Percentiles rank a stretch among this genome's conserved stretches.
phyloP scores from a whole-genome alignment of 306 rosid genomes.

The Parietaria judaica region DNA sequence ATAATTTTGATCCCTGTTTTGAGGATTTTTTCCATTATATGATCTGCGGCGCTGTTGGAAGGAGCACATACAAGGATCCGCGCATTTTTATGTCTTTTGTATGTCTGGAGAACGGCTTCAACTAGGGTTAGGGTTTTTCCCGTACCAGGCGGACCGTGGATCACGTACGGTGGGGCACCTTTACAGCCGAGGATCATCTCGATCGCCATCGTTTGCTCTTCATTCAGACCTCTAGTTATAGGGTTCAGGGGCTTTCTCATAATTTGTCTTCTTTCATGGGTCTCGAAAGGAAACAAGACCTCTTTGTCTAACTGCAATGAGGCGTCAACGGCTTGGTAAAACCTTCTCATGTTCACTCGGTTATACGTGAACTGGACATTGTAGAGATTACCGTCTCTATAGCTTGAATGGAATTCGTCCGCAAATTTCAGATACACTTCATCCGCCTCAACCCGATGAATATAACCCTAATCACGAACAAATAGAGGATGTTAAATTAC shows the following conservation, averaged over 20 bases:
- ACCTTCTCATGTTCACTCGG: slow-evolving; percentile 68
- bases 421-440: slow-evolving; percentile 60
- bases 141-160: slow-evolving; percentile 90
- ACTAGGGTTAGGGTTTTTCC: slow-evolving; percentile 80
- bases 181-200: slow-evolving; percentile 74
- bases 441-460: slow-evolving; percentile 82
- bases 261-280: slow-evolving; percentile 38
- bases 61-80: slow-evolving; percentile 82
- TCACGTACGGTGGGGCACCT: slow-evolving; percentile 77
- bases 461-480: slow-evolving; percentile 45
- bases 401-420: slow-evolving; percentile 36
- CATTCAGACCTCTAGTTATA: slow-evolving; percentile 46
- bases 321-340: slow-evolving; percentile 65
- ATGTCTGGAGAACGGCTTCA: slow-evolving; percentile 75
- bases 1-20: slow-evolving; percentile 26
- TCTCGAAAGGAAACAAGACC: slow-evolving; percentile 54
- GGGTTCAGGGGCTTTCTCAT: slow-evolving; percentile 40
- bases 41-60: slow-evolving; percentile 86
- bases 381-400: slow-evolving; percentile 44
- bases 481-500: neutral
- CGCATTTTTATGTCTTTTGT: slow-evolving; percentile 30
- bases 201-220: slow-evolving; percentile 52
- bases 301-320: slow-evolving; percentile 33
- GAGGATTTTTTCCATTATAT: slow-evolving; percentile 62
- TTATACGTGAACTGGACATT: slow-evolving; percentile 62